These are phyloP conservation scores for Erigeron canadensis DNA, from an alignment of 129 eudicot species.

Conservation along the genomic window DNA sequence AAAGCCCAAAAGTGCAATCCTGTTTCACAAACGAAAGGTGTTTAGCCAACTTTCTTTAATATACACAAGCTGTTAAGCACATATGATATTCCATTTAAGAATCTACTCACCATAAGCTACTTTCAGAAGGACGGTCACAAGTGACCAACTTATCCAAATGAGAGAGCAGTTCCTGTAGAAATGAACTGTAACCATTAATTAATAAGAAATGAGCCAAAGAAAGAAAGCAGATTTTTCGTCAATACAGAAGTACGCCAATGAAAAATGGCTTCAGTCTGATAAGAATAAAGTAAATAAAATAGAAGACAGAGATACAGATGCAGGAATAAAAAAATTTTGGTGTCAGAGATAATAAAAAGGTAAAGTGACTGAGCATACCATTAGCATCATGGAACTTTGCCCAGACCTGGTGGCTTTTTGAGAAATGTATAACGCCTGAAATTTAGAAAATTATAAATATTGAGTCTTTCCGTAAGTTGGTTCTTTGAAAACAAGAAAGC, in stretches of 20 bases:
- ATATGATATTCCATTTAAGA: background rate
- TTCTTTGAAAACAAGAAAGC: conserved; percentile 8
- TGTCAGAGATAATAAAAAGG: background rate
- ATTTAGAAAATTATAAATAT: background rate
- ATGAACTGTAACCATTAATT: background rate
- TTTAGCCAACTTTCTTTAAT: conserved; percentile 20
- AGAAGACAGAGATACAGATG: too few relatives aligned
- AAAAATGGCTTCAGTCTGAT: too few relatives aligned
- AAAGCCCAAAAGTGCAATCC: conserved; percentile 69
- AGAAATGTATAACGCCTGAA: conserved; percentile 72
- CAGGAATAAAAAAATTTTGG: too few relatives aligned
- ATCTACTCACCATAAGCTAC: conserved; percentile 63
- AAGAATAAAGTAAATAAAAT: too few relatives aligned
- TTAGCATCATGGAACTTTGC: conserved; percentile 53
- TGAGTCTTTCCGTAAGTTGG: conserved; percentile 4
- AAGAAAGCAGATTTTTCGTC: background rate
- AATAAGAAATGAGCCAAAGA: background rate
- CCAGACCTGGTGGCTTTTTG: conserved; percentile 35
- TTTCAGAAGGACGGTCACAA: conserved; percentile 71
- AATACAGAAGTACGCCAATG: too few relatives aligned
- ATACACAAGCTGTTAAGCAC: background rate
- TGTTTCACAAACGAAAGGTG: conserved; percentile 31
- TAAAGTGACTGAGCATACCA: conserved; percentile 45
- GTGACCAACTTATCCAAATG: conserved; percentile 64
- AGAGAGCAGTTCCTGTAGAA: conserved; percentile 57